Evolutionary conservation across 306 rosid species (phyloP), one percentile per base, ranked within the genome.

Genomic region (Betula pendula): DNA sequence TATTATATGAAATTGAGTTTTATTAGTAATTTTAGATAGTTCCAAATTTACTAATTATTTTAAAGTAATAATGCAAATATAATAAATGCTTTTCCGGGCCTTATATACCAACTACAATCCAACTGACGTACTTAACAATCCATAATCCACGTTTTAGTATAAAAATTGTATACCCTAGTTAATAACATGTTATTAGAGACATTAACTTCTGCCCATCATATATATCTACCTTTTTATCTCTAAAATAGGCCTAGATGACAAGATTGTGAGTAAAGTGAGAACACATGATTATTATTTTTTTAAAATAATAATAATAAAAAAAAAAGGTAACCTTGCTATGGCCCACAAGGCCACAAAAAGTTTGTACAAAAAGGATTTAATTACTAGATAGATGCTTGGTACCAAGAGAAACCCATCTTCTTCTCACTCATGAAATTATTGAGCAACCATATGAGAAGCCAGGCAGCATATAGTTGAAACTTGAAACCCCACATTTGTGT

Each of bases 351-450:
- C n/a, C n/a, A n/a, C n/a, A n/a, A n/a, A n/a, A 67, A 73, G 47
- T 47, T 22, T 63, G 77, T 33, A 50, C 38, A 42, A 19, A 63
- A 27, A 74, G 73, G 71, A 11, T 35, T 65, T 63, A 73, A 25
- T 68, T 75, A 71, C 81, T 15, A 42, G 48, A 48, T 77, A 43
- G 70, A 82, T 80, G 70, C 27, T 9, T 24, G 55, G 19, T n/a
- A 50, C 74, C 6, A 19, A 74, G 42, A 74, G 43, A 84, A 75
- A 74, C 55, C 44, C 7, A 59, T 70, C 73, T 19, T 70, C 73
- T 8, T 22, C 58, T 38, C 29, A 66, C 49, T 66, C 70, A 66
- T 10, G 6, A 60, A 60, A 73, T 53, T 68, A 83, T 68, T 6
- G 44, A 53, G 42, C 24, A 65, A 15, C 29, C 47, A 59, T 15